Evolutionary conservation across 2,329 filamentous ascomycete genomes (phyloP).

Genomic region (Fusarium chaquense): DNA sequence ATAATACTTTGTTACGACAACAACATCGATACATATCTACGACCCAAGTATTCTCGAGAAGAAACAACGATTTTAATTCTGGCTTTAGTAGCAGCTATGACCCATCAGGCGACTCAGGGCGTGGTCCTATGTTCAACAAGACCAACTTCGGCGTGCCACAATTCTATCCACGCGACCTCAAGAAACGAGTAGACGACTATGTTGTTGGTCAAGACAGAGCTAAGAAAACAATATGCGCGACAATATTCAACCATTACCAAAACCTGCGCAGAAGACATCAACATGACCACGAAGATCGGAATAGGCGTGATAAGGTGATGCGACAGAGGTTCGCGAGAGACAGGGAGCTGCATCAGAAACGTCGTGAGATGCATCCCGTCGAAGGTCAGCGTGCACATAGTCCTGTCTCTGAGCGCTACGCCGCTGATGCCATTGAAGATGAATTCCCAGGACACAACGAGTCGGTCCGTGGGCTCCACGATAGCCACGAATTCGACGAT

Average conservation of each 20-base stretch:
- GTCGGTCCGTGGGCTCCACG: constrained; percentile 58
- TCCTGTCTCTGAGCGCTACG: constrained; percentile 46
- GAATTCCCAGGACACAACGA: constrained; percentile 67
- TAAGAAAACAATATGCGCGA: constrained; percentile 92
- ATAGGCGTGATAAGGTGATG: constrained; percentile 71
- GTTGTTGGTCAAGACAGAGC: constrained; percentile 96
- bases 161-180: constrained; percentile 77
- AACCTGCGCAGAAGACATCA: constrained; percentile 82
- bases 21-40: constrained; percentile 46
- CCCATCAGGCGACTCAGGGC: constrained; percentile 63
- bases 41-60: constrained; percentile 51
- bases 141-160: constrained; percentile 69
- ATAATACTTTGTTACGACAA: constrained; percentile 14
- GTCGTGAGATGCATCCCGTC: constrained; percentile 75
- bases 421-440: constrained; percentile 60
- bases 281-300: constrained; percentile 75
- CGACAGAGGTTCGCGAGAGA: constrained; percentile 79
- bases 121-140: constrained; percentile 71
- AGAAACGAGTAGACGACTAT: constrained; percentile 93
- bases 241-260: constrained; percentile 97
- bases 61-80: constrained; percentile 65
- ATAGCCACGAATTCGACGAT: constrained; percentile 49
- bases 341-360: constrained; percentile 66
- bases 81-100: constrained; percentile 72
- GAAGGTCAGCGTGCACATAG: constrained; percentile 72